phyloP scores from a whole-genome alignment of 805 yeast genomes.

The Tetrapisispora nanseiensis region DNA sequence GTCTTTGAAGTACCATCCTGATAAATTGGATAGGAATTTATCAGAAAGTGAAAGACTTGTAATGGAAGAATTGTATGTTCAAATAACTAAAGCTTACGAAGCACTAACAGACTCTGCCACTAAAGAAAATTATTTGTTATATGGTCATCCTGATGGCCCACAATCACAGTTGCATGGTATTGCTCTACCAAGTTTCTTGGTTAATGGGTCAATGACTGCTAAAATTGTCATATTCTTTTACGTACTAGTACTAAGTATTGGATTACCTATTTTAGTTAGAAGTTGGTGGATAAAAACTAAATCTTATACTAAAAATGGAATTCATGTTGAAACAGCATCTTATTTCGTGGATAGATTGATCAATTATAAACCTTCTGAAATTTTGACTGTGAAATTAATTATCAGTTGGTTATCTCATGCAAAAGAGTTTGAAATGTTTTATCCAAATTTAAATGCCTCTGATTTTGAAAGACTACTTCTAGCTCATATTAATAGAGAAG shows the following conservation, averaged over 20 bases:
- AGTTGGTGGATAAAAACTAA: slow-evolving; percentile 85
- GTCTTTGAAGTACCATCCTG: slow-evolving; percentile 87
- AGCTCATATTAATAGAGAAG: slow-evolving; percentile 42
- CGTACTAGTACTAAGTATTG: slow-evolving; percentile 60
- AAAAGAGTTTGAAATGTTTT: slow-evolving; percentile 48
- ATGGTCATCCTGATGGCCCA: slow-evolving; percentile 98
- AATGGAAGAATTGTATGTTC: slow-evolving; percentile 68
- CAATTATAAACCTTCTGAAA: slow-evolving; percentile 62
- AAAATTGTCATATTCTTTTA: slow-evolving; percentile 53
- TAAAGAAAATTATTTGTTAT: slow-evolving; percentile 69
- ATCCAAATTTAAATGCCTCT: slow-evolving; percentile 33
- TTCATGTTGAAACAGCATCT: slow-evolving; percentile 78
- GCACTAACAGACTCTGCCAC: slow-evolving; percentile 86
- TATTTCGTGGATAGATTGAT: slow-evolving; percentile 59
- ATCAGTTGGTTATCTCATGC: slow-evolving; percentile 52
- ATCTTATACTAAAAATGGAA: slow-evolving; percentile 69
- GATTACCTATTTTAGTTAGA: slow-evolving; percentile 73
- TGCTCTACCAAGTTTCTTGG: slow-evolving; percentile 85
- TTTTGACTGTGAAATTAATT: slow-evolving; percentile 47
- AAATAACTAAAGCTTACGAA: slow-evolving; percentile 84
- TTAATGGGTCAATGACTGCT: slow-evolving; percentile 71
- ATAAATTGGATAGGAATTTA: slow-evolving; percentile 61
- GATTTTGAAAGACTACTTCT: slow-evolving; percentile 44
- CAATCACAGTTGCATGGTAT: slow-evolving; percentile 85
- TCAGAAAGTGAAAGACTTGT: slow-evolving; percentile 44